A percentile compares a stretch with the other conserved stretches of the same genome.
Evolutionary conservation across 108 stramenopile species (phyloP).

Genomic region (Cyclostephanos invisitatus): DNA sequence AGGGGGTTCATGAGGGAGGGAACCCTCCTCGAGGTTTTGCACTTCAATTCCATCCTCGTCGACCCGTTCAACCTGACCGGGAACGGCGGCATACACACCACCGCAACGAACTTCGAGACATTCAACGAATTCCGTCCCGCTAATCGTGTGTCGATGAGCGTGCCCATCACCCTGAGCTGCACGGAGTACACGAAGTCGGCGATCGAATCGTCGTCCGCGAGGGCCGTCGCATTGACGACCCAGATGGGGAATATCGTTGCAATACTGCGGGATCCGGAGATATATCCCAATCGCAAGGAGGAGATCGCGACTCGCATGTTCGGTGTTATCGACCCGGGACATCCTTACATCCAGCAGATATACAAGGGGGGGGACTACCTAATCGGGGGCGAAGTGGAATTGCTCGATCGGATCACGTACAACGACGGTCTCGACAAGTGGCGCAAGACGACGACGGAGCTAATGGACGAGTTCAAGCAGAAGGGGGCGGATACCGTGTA

Average conservation of each 20-base stretch:
- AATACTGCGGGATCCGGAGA: conserved; percentile 91
- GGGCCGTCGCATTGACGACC: conserved; percentile 90
- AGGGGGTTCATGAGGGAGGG: conserved; percentile 99
- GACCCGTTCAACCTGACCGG: conserved; percentile 96
- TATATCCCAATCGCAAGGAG: conserved; percentile 97
- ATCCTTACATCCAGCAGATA: conserved; percentile 96
- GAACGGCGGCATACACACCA: conserved; percentile 72
- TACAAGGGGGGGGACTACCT: conserved; percentile 94
- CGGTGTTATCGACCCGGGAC: conserved; percentile 95
- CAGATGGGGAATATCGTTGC: conserved; percentile 95
- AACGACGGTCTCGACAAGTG: conserved; percentile 98
- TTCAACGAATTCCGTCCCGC: conserved; percentile 72
- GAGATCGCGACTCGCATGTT: conserved; percentile 96
- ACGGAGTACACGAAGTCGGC: conserved; percentile 86
- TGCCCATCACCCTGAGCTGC: conserved; percentile 93
- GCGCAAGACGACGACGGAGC: conserved; percentile 92
- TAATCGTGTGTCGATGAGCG: conserved; percentile 88
- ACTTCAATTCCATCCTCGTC: conserved; percentile 95
- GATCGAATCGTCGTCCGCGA: conserved; percentile 73
- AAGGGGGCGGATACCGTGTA: conserved; percentile 98
- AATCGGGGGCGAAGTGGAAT: conserved; percentile 95
- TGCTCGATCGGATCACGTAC: conserved; percentile 94
- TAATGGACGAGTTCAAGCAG: conserved; percentile 89
- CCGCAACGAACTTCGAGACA: conserved; percentile 79
- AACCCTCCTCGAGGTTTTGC: conserved; percentile 91